Conservation (phyloP, 208 protist genomes). For the Lotmaria passim region DNA sequence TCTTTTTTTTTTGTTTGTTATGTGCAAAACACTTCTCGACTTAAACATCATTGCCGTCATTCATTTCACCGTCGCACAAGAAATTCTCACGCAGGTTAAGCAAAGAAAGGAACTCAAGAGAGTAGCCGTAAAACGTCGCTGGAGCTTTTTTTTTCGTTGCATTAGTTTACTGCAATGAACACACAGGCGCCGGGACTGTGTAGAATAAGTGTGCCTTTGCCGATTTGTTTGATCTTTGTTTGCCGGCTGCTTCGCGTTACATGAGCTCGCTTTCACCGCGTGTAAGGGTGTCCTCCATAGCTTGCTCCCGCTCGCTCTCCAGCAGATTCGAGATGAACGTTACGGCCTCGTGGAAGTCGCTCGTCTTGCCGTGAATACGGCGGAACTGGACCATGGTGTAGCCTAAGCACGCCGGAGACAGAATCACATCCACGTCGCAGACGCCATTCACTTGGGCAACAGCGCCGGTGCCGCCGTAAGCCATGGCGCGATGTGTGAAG, state of each 20-base stretch:
- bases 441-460: constrained; percentile 59
- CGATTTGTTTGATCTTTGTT: no score
- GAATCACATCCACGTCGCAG: constrained; percentile 81
- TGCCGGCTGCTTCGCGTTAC: no score
- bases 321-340: constrained; percentile 75
- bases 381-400: constrained; percentile 83
- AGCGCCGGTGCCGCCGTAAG: constrained; percentile 50
- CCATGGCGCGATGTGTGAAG: constrained; percentile 54
- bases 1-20: not conserved
- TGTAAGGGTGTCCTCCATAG: constrained; percentile 80
- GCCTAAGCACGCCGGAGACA: constrained; percentile 68
- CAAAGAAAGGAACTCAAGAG: no score
- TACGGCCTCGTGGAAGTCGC: constrained; percentile 88
- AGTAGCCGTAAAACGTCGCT: no score
- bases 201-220: no score
- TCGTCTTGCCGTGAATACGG: constrained; percentile 83
- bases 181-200: no score
- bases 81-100: no score
- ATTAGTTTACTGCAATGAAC: no score
- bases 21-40: not conserved
- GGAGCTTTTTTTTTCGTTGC: no score
- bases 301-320: constrained; percentile 77
- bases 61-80: no score
- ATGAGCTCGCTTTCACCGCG: constrained; percentile 87
- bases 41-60: no score